Conservation (phyloP, 345 rosid genomes). For the Hibiscus mutabilis region DNA sequence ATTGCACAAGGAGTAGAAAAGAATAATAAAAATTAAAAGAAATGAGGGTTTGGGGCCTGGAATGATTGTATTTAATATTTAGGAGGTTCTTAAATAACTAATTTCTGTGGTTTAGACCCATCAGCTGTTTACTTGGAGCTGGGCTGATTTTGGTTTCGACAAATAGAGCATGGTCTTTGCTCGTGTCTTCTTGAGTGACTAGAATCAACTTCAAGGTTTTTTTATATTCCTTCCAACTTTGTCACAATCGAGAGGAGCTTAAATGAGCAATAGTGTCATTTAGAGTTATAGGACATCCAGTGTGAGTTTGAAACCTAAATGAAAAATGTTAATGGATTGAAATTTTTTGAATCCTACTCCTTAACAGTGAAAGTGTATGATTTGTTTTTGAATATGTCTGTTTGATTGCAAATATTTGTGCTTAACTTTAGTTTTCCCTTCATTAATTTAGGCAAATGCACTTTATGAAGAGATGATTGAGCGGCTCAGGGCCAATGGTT, state of each 20-base stretch:
- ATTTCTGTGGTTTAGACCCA: background rate
- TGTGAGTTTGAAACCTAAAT: background rate
- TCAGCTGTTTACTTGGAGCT: too few relatives aligned
- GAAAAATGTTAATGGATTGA: background rate
- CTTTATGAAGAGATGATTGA: slow-evolving; percentile 87
- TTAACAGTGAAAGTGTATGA: background rate
- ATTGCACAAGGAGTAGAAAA: too few relatives aligned
- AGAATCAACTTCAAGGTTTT: background rate
- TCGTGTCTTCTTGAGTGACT: background rate
- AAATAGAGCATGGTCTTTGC: background rate
- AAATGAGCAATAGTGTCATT: background rate
- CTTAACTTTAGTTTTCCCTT: slow-evolving; percentile 12
- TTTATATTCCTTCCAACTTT: background rate
- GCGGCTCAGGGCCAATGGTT: slow-evolving; percentile 77
- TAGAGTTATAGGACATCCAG: background rate
- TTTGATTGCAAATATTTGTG: slow-evolving; percentile 1
- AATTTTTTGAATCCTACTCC: background rate
- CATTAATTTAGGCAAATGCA: slow-evolving; percentile 56
- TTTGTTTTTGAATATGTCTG: background rate
- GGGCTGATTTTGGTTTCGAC: too few relatives aligned
- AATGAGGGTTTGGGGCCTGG: too few relatives aligned
- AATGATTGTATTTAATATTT: background rate
- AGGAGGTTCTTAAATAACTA: background rate
- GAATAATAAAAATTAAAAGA: too few relatives aligned
- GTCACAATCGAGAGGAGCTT: background rate